Evolutionary conservation across 2,329 filamentous ascomycete genomes (phyloP), one percentile per base, ranked within the genome.

Genomic region (Venturia aucupariae): DNA sequence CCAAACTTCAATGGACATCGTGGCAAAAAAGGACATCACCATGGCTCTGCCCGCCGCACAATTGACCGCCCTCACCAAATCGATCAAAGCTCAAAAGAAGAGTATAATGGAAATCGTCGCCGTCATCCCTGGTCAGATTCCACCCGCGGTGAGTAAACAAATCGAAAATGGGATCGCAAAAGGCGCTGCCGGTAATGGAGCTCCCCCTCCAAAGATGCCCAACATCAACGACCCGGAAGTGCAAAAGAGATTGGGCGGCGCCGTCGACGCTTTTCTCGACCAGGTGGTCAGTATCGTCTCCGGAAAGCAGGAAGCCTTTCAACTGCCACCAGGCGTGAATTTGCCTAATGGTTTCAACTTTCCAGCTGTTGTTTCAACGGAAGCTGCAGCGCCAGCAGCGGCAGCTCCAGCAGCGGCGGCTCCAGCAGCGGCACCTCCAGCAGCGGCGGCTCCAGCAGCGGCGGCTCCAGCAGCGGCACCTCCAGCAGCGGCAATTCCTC

Each of bases 11-110:
- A 24, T 13, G 7, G 61, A 46, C 24, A 46, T 62, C 61, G 32
- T 24, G 41, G 42, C 22, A 39, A 62, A 62, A 32, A 62, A 30
- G 44, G 41, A 62, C 5, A 62, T 54, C 22, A 54, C 42, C 5
- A 62, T 35, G 30, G 17, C 3, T 17, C 41, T 44, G n/a, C 38
- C 35, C 59, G 59, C 27, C 10, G n/a, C 35, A 17, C 27, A 51
- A 15, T 15, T 27, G 22, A 22, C 46, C 24, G 8, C 11, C 10
- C 59, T 44, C 30, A n/a, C 51, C 30, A 57, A 57, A 38, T 35
- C 38, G 2, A 60, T 60, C 59, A 60, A 60, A 17, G 15, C 6
- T 4, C 59, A 41, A 22, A 60, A 60, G 19, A 41, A 60, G n/a
- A 38, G 59, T 10, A 60, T 60, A 22, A 44, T 60, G 8, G 59